Base-by-base conservation (phyloP, 202 grass and related monocot species). In the Elaeis oleifera region DNA sequence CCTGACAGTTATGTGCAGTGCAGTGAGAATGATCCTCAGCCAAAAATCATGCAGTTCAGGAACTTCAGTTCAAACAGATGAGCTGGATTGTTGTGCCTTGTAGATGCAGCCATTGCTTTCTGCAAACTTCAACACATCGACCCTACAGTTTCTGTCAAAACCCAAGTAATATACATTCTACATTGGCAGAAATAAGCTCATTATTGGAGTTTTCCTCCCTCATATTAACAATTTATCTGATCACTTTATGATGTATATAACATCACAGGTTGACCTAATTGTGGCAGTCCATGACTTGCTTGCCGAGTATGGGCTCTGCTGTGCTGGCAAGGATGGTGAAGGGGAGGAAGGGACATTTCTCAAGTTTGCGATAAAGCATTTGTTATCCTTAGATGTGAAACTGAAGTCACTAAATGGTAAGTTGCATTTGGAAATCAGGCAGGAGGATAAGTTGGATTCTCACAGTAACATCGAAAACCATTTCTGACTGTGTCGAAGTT, bases 41-140 rank as follows among this genome's bases (percentile, higher is more conserved):
- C 90, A 76, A 85, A 90, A 85, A 68, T 64, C 71, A 27, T 69
- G 78, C 14, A 70, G 68, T 67, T 83, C 84, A 51, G 67, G 74
- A 73, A 60, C 59, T 51, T 82, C 72, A 51, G 59, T 83, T 71
- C 79, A 85, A 36, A 72, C 75, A 76, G 81, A 88, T 56, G 79
- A 85, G 25, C 65, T 88, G 60, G 84, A 96, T 65, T 89, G 70
- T 62, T 71, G 70, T 96, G 87, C 74, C 84, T 96, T 55, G 66
- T 96, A 52, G 84, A 96, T 74, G 62, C 87, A 50, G 87, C 84
- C 23, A 91, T 88, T 81, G 82, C 81, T 61, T 96, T 96, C 79
- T 96, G 92, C 74, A 96, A 85, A 77, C 81, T 96, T 70, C 92
- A 96, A 72, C 92, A 96, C 55, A 74, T 96, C 44, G 84, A 91